phyloP scores from a whole-genome alignment of 495 filamentous ascomycete species.

The Pseudomonodictys pantanalensis region DNA sequence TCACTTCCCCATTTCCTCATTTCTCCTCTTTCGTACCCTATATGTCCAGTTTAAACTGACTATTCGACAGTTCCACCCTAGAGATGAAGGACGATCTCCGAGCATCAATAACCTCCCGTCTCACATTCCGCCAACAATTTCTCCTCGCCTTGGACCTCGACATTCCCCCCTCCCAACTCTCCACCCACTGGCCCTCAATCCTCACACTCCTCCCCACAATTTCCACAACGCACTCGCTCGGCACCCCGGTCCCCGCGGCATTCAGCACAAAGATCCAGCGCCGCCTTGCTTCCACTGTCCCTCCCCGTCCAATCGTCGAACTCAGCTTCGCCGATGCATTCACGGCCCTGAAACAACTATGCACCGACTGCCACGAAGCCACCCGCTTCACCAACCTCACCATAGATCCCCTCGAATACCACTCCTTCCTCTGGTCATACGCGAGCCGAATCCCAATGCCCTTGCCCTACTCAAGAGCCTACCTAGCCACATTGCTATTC shows the following conservation, averaged over 20 bases:
- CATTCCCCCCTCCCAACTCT: slow-evolving; percentile 7
- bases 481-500: slow-evolving; percentile 75
- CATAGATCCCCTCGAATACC: slow-evolving; percentile 12
- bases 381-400: slow-evolving; percentile 12
- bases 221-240: slow-evolving; percentile 57
- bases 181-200: slow-evolving; percentile 19
- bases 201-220: slow-evolving; percentile 38
- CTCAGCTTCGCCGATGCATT: slow-evolving; percentile 69
- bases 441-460: slow-evolving; percentile 78
- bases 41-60: not conserved
- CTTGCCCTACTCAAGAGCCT: slow-evolving; percentile 75
- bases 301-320: slow-evolving; percentile 84
- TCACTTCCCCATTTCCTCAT: not conserved
- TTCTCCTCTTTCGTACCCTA: not conserved
- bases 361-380: slow-evolving; percentile 64
- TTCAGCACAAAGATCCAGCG: slow-evolving; percentile 91
- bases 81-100: slow-evolving; percentile 9
- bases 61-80: slow-evolving; percentile 2
- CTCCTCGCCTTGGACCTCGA: slow-evolving; percentile 29
- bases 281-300: slow-evolving; percentile 83
- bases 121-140: slow-evolving; percentile 27
- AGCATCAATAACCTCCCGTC: slow-evolving; percentile 15
- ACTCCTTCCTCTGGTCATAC: slow-evolving; percentile 67
- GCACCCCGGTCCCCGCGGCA: slow-evolving; percentile 64
- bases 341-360: slow-evolving; percentile 65